Evolutionary conservation across 192 early-diverging fungal species (phyloP), one percentile per base, ranked within the genome.

Genomic region (Coemansia sp.): DNA sequence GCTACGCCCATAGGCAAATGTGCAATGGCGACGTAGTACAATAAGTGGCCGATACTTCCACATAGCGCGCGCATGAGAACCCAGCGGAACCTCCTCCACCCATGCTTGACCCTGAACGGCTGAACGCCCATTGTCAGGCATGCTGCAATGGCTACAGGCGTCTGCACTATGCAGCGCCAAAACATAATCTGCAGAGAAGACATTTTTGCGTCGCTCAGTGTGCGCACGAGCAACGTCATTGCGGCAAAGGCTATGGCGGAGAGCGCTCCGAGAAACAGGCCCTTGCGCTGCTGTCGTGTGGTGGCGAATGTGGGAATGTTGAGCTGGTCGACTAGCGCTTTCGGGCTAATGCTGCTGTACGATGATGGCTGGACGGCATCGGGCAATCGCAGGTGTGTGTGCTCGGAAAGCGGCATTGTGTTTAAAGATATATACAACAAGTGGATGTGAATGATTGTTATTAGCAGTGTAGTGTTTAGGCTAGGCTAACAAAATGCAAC

Each of bases 181-280:
- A 32, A 17, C 64, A 67, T 67, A 28, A 50, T 59, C 39, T 67
- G 64, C n/a, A 67, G 56, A 17, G 64, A n/a, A 1, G 56, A 39
- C 19, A 54, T 44, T 20, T 47, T 52, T 1, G 13, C 26, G 33
- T 53, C 39, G 26, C 34, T 48, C 28, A 54, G 44, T 9, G 30
- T 30, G 15, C 55, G 64, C 26, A 66, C 64, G 0, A 67, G 35
- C 14, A 59, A 26, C 11, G 56, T 36, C 56, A 67, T 58, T 9
- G 34, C 20, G 3, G 64, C 64, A 46, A 67, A 67, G 9, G 56
- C 56, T 4, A 45, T 28, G 2, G 64, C 64, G 7, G 56, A 59
- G 8, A 55, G 39, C 2, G 50, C 64, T 1, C 51, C 28, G 19
- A 67, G 39, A 1, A 14, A 45, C 25, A 67, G 50, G 11, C 62